Conservation (phyloP, 495 filamentous ascomycete species). For the Tuber magnatum region DNA sequence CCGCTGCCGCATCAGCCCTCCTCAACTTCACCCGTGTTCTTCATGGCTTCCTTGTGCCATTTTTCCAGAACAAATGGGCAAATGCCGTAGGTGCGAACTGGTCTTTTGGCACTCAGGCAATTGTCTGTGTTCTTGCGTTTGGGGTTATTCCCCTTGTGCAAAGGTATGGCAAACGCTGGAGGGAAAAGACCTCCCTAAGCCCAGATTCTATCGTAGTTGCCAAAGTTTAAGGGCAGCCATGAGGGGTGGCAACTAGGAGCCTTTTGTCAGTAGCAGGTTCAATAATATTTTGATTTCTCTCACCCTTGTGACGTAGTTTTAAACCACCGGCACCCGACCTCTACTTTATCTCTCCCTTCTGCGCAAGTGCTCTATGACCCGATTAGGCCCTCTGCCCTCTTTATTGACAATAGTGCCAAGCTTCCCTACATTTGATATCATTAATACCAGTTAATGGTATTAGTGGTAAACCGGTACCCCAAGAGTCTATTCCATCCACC, state of each 20-base stretch:
- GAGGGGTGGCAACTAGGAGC: not conserved
- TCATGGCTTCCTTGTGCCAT: constrained; percentile 35
- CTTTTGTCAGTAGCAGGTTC: not conserved
- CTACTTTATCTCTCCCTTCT: not conserved
- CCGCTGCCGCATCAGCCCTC: constrained; percentile 26
- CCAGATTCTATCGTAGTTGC: constrained; percentile 13
- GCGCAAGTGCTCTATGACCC: not conserved
- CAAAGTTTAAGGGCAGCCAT: not conserved
- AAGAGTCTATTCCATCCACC: not conserved
- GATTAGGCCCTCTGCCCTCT: not conserved
- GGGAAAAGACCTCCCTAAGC: constrained; percentile 13
- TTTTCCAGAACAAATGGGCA: constrained; percentile 31
- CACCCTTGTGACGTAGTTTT: not conserved
- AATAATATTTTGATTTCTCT: not conserved
- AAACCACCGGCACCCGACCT: not conserved
- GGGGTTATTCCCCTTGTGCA: constrained; percentile 25
- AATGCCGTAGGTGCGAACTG: constrained; percentile 22
- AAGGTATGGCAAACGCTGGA: constrained; percentile 28
- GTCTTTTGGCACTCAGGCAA: constrained; percentile 30
- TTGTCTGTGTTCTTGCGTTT: constrained; percentile 23
- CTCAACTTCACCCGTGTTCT: constrained; percentile 37
- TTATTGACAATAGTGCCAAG: not conserved
- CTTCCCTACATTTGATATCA: not conserved
- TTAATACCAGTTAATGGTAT: not conserved
- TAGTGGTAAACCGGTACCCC: not conserved